Evolutionary conservation across 2,329 filamentous ascomycete genomes (phyloP), one percentile per base, ranked within the genome.

Genomic region (Ophiosphaerella korrae): DNA sequence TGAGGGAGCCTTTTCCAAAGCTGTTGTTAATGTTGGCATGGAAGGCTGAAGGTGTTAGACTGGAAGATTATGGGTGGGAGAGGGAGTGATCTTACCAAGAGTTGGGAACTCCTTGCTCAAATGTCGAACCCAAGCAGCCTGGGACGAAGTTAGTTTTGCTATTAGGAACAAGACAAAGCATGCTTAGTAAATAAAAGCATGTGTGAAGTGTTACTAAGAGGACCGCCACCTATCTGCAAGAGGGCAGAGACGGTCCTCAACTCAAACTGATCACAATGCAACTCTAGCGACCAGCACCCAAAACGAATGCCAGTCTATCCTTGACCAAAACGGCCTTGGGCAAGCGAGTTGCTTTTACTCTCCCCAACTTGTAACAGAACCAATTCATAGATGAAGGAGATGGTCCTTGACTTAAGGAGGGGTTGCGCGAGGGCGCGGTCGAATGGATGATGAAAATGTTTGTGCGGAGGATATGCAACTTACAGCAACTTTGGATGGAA

Each of bases 141-240:
- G 73, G 57, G 41, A 23, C 29, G 46, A 36, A 45, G 58, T 72
- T 66, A 70, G 65, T 62, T 39, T 62, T 36, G 14, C 48, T 52
- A 39, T 54, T 24, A 26, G 51, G 42, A 34, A 52, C 53, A 48
- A 41, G 34, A n/a, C 50, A 60, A 68, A 64, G 54, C 53, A 3
- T 29, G 4, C 29, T 21, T 12, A 18, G 6, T 47, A 62, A 55
- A 63, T 59, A 68, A 66, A 53, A 55, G 64, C 64, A 85, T 92
- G 88, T 99, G 84, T 93, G 92, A 88, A 88, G 89, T 90, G 88
- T 90, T 88, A 97, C 94, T 99, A 99, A 96, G 94, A 97, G 89
- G 82, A 84, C 84, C 84, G 85, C 88, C 86, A 92, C 78, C 77
- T 77, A 77, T 78, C 82, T 82, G 70, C 70, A 64, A 37, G 73